phyloP scores from a whole-genome alignment of 441 rosid species.

The Rhodomyrtus psidioides region DNA sequence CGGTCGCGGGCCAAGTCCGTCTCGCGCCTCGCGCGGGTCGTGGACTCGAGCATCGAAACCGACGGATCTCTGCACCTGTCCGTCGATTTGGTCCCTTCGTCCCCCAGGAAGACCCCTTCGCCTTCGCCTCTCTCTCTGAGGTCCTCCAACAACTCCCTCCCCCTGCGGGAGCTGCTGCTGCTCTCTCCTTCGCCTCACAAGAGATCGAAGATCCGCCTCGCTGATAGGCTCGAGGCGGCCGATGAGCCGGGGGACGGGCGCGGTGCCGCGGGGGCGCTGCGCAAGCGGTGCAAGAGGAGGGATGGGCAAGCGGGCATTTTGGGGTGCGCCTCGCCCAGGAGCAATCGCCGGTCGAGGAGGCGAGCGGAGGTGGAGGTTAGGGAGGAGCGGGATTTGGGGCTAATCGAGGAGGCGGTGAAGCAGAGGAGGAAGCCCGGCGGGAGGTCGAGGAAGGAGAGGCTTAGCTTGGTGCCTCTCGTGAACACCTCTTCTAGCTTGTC shows the following conservation, averaged over 20 bases:
- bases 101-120: conserved; percentile 30
- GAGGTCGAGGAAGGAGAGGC: conserved; percentile 71
- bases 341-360: conserved; percentile 44
- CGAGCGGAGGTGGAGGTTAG: conserved; percentile 50
- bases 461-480: conserved; percentile 25
- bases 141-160: conserved; percentile 30
- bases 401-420: conserved; percentile 41
- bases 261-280: conserved; percentile 28
- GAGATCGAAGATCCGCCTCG: conserved; percentile 53
- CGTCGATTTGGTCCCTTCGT: conserved; percentile 40
- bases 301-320: conserved; percentile 36
- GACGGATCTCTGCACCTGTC: conserved; percentile 26
- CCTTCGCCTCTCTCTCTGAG: conserved; percentile 20
- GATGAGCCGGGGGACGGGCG: conserved; percentile 27
- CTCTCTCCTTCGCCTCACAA: conserved; percentile 71
- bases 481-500: conserved; percentile 27
- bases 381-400: conserved; percentile 56
- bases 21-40: conserved; percentile 42
- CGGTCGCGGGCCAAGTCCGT: conserved; percentile 46
- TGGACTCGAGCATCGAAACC: conserved; percentile 13
- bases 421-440: conserved; percentile 35
- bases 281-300: conserved; percentile 47
- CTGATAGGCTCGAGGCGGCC: conserved; percentile 50
- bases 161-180: conserved; percentile 60
- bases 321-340: conserved; percentile 59